A percentile compares a stretch with the other conserved stretches of the same genome.
Evolutionary conservation across 208 protist genomes (phyloP).

Genomic region (Wallacemonas sp.): DNA sequence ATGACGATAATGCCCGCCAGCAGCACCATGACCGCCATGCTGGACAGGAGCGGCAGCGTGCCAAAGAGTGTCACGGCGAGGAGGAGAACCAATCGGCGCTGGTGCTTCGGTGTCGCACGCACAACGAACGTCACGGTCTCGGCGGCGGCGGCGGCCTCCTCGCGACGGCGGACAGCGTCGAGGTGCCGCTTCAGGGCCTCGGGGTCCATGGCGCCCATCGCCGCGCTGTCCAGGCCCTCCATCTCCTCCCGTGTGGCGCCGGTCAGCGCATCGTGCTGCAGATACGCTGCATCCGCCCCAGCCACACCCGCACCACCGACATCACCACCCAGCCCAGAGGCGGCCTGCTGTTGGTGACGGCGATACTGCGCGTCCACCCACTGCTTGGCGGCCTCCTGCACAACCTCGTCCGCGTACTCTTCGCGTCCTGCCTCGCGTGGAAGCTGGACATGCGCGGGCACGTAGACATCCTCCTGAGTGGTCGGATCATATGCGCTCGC

Average conservation of each 20-base stretch:
- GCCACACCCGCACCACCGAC: too few relatives aligned
- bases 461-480: not conserved
- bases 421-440: conserved; percentile 35
- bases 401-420: conserved; percentile 42
- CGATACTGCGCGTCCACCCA: conserved; percentile 44
- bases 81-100: conserved; percentile 42
- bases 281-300: not conserved
- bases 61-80: conserved; percentile 65
- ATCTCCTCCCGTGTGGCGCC: not conserved
- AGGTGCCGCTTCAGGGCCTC: not conserved
- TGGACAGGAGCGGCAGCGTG: conserved; percentile 76
- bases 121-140: conserved; percentile 24
- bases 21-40: conserved; percentile 57
- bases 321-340: too few relatives aligned
- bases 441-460: conserved; percentile 4
- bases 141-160: too few relatives aligned
- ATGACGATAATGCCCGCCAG: conserved; percentile 60
- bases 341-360: conserved; percentile 4
- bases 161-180: not conserved
- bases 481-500: not conserved
- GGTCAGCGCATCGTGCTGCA: conserved; percentile 4
- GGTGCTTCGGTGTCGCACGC: conserved; percentile 25
- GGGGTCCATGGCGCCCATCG: not conserved
- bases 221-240: not conserved
- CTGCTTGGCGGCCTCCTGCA: conserved; percentile 42